phyloP scores from a whole-genome alignment of 768 basidiomycete genomes.

The Mycena vulgaris region DNA sequence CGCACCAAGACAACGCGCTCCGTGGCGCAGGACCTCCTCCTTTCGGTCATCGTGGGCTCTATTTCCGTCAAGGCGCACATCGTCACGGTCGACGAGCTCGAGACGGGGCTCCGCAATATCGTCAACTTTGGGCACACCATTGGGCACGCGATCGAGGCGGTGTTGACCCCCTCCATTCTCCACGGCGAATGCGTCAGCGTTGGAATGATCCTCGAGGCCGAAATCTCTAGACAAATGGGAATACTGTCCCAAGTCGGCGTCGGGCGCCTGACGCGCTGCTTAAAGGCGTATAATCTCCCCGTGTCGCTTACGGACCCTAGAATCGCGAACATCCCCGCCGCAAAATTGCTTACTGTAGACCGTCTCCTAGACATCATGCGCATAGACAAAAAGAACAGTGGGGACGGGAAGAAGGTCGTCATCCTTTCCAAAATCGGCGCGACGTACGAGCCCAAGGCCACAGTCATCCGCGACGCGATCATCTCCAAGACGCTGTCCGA shows the following conservation, averaged over 20 bases:
- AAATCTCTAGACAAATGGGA: slow-evolving; percentile 91
- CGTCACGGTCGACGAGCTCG: slow-evolving; percentile 96
- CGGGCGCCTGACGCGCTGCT: slow-evolving; percentile 88
- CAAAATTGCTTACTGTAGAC: slow-evolving; percentile 82
- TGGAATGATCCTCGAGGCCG: slow-evolving; percentile 97
- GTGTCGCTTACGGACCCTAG: slow-evolving; percentile 84
- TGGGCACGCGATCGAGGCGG: slow-evolving; percentile 98
- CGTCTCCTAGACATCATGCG: slow-evolving; percentile 93
- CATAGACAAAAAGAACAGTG: slow-evolving; percentile 98
- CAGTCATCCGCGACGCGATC: slow-evolving; percentile 83
- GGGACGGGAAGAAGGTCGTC: slow-evolving; percentile 93
- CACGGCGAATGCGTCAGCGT: slow-evolving; percentile 97
- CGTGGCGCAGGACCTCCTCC: slow-evolving; percentile 84
- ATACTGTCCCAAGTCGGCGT: slow-evolving; percentile 93
- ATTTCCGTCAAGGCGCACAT: slow-evolving; percentile 98
- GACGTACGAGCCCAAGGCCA: slow-evolving; percentile 93
- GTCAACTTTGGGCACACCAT: slow-evolving; percentile 99
- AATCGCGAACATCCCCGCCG: slow-evolving; percentile 79
- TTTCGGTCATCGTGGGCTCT: slow-evolving; percentile 92
- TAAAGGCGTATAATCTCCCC: slow-evolving; percentile 94
- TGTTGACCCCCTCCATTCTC: slow-evolving; percentile 92
- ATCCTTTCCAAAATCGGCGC: slow-evolving; percentile 92
- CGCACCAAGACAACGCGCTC: slow-evolving; percentile 78
- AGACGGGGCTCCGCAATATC: slow-evolving; percentile 96
- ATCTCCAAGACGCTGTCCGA: slow-evolving; percentile 89